These are phyloP conservation scores for Neospermospora avenae DNA, from an alignment of 2,329 filamentous ascomycete genomes.

Conservation along the genomic window DNA sequence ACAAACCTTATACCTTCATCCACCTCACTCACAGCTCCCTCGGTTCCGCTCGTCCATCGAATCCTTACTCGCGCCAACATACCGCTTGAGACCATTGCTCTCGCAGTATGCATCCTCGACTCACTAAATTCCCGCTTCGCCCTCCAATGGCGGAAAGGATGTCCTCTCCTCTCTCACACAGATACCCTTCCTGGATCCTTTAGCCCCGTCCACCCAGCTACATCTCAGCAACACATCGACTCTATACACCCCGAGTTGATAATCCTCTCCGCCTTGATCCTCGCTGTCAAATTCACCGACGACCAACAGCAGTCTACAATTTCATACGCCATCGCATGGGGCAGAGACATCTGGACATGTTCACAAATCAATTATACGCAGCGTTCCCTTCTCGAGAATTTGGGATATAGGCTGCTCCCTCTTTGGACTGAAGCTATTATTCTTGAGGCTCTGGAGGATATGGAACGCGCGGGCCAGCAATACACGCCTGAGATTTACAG, in stretches of 20 bases:
- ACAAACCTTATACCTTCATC: constrained; percentile 63
- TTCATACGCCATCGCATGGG: constrained; percentile 54
- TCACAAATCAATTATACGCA: constrained; percentile 63
- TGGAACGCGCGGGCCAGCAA: constrained; percentile 52
- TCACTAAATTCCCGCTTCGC: constrained; percentile 61
- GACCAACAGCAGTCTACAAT: constrained; percentile 53
- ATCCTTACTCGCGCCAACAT: constrained; percentile 57
- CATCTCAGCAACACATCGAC: constrained; percentile 53
- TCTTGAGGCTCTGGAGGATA: constrained; percentile 58
- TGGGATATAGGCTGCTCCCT: constrained; percentile 61
- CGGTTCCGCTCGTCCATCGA: constrained; percentile 55
- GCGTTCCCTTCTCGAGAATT: constrained; percentile 60
- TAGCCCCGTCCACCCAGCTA: constrained; percentile 5
- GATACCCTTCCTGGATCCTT: constrained; percentile 35
- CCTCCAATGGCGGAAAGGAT: constrained; percentile 57
- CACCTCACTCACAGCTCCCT: constrained; percentile 57
- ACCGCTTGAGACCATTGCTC: constrained; percentile 58
- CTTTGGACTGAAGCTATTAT: constrained; percentile 55
- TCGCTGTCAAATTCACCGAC: constrained; percentile 64
- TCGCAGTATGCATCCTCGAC: constrained; percentile 65
- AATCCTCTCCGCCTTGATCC: constrained; percentile 57
- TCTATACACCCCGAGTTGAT: constrained; percentile 60
- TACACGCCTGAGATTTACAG: constrained; percentile 10
- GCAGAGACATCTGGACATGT: constrained; percentile 53
- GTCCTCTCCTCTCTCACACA: constrained; percentile 47